Evolutionary conservation across 257 asterid species (phyloP), one percentile per base, ranked within the genome.

Genomic region (Solanum boliviense): DNA sequence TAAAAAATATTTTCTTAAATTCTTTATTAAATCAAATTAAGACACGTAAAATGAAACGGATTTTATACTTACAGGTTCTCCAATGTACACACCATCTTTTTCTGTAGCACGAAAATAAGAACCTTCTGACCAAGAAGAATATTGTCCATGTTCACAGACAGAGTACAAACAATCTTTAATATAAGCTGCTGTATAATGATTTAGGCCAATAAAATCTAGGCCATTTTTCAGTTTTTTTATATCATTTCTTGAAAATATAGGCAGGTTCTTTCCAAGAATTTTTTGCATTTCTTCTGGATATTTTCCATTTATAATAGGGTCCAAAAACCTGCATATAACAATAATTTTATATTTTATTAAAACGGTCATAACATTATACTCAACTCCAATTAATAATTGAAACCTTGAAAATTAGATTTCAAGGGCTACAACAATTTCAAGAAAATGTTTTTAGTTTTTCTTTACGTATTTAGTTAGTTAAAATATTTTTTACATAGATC

Each of bases 41-140:
- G 39, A 31, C 23, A 31, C 10, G 5, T 31, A 70, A 70, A 70
- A 6, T 70, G 5, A 31, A 70, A 7, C 12, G 5, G 1, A 62
- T 62, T 62, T 62, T 62, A 62, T 86, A 70, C 93, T 52, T 89
- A 94, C 96, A 0, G 90, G 31, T 90, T 92, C 89, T 2, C 98
- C 95, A 31, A 93, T 93, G 46, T 74, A 78, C 32, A 68, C 71
- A 3, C 93, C 95, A 85, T 92, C 91, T 90, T 89, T 94, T 9
- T 70, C 4, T 11, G 93, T 86, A 6, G 92, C 92, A 38, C 92
- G 87, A 38, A 90, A 44, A 46, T 84, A 74, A 32, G 78, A 90
- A 46, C 98, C 96, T 83, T 91, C 94, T 12, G 91, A 81, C 85
- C 85, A 81, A 81, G 86, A 81, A 81, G 86, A 79, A 34, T 85